These are phyloP conservation scores for Graphilbum sp. DNA, from an alignment of 2,329 filamentous ascomycete genomes.

Conservation along the genomic window DNA sequence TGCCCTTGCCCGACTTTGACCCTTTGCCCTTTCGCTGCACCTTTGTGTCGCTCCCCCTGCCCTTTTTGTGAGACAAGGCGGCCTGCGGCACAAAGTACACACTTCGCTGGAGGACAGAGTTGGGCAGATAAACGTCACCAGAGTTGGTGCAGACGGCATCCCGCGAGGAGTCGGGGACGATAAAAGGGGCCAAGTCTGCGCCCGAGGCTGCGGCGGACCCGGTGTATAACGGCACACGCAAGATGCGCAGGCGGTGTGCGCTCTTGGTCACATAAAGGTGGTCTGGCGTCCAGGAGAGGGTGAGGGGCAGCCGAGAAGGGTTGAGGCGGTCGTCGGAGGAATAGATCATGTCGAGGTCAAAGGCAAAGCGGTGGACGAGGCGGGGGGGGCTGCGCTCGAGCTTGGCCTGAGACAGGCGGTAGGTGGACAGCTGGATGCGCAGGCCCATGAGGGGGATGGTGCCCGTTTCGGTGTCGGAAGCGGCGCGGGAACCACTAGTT, in stretches of 20 bases:
- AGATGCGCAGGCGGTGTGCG: not conserved
- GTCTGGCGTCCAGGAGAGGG: constrained; percentile 1
- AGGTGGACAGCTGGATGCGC: constrained; percentile 1
- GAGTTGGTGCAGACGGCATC: not conserved
- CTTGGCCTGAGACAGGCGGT: constrained; percentile 1
- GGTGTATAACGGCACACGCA: constrained; percentile 1
- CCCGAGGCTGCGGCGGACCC: not conserved
- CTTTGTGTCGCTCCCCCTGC: no score
- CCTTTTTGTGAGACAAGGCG: no score
- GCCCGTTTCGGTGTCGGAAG: not conserved
- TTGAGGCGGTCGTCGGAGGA: not conserved
- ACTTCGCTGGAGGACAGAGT: not conserved
- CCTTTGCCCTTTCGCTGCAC: not conserved
- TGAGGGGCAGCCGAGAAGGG: not conserved
- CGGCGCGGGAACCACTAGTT: no score
- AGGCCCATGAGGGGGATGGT: not conserved
- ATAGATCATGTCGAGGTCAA: not conserved
- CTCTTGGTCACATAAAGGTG: constrained; percentile 1
- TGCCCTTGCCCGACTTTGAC: not conserved
- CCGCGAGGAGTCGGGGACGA: no score
- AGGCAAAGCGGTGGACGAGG: not conserved
- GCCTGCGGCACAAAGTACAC: not conserved
- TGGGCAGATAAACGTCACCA: constrained; percentile 1
- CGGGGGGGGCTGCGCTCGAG: constrained; percentile 1
- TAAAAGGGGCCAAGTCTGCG: no score